Evolutionary conservation across 2,329 filamentous ascomycete genomes (phyloP).

Genomic region (Sordariomycetes sp.): DNA sequence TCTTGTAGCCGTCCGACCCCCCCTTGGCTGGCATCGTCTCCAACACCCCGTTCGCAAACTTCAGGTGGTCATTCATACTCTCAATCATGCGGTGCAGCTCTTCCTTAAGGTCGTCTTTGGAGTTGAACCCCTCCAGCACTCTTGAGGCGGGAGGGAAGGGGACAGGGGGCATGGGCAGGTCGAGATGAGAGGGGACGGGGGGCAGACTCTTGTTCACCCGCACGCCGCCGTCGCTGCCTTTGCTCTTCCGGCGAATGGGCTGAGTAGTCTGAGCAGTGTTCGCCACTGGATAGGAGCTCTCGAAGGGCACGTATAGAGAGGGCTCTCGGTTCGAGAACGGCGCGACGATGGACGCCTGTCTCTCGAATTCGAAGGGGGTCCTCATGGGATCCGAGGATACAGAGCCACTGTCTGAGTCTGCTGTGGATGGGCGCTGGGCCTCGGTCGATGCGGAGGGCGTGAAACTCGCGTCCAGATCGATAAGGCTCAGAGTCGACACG

Average conservation of each 20-base stretch:
- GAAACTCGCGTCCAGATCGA: conserved; percentile 44
- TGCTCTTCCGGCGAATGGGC: conserved; percentile 20
- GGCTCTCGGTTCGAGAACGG: conserved; percentile 35
- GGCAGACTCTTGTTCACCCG: background rate
- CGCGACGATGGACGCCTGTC: conserved; percentile 45
- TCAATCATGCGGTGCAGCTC: conserved; percentile 39
- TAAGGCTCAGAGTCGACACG: conserved; percentile 30
- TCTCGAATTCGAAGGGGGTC: conserved; percentile 53
- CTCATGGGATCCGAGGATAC: conserved; percentile 39
- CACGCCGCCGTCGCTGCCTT: background rate
- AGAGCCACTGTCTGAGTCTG: conserved; percentile 46
- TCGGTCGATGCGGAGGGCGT: conserved; percentile 30
- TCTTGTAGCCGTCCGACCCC: background rate
- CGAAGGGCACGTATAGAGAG: conserved; percentile 51
- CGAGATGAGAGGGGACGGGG: background rate
- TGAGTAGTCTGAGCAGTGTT: conserved; percentile 16
- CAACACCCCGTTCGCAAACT: conserved; percentile 31
- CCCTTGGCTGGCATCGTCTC: conserved; percentile 24
- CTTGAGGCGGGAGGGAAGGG: conserved; percentile 34
- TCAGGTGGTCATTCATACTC: conserved; percentile 35
- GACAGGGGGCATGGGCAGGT: conserved; percentile 19
- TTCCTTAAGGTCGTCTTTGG: conserved; percentile 37
- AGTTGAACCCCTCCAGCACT: conserved; percentile 43
- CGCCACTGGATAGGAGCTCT: conserved; percentile 19
- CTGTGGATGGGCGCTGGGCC: conserved; percentile 45